phyloP scores from a whole-genome alignment of 306 rosid genomes.

The Acacia crassicarpa region DNA sequence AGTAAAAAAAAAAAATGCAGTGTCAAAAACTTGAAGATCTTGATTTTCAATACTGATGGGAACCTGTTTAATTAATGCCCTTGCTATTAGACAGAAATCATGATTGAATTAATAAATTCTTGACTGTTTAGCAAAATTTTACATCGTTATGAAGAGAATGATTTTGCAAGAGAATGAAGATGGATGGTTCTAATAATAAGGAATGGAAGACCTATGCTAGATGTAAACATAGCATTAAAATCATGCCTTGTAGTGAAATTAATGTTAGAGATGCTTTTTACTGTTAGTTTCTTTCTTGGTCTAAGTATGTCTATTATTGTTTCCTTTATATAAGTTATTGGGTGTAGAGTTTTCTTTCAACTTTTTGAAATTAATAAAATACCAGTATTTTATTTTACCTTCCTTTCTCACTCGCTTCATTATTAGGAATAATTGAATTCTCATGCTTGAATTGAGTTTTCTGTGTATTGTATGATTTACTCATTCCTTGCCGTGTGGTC shows the following conservation, averaged over 20 bases:
- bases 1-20: background rate
- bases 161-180: background rate
- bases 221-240: background rate
- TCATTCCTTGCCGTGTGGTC: background rate
- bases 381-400: background rate
- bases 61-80: slow-evolving; percentile 34
- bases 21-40: slow-evolving; percentile 52
- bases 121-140: slow-evolving; percentile 10
- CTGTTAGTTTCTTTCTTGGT: background rate
- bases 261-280: background rate
- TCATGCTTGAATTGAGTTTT: slow-evolving; percentile 6
- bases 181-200: background rate
- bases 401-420: background rate
- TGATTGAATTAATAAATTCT: slow-evolving; percentile 7
- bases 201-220: background rate
- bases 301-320: background rate
- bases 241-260: background rate
- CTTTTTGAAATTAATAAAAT: background rate
- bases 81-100: background rate
- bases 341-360: background rate
- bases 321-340: background rate
- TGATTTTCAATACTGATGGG: slow-evolving; percentile 47
- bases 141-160: slow-evolving; percentile 3
- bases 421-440: background rate
- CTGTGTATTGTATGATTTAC: background rate